These are phyloP conservation scores for Solanum hybrid DNA, from an alignment of 305 asterid species.

Conservation along the genomic window DNA sequence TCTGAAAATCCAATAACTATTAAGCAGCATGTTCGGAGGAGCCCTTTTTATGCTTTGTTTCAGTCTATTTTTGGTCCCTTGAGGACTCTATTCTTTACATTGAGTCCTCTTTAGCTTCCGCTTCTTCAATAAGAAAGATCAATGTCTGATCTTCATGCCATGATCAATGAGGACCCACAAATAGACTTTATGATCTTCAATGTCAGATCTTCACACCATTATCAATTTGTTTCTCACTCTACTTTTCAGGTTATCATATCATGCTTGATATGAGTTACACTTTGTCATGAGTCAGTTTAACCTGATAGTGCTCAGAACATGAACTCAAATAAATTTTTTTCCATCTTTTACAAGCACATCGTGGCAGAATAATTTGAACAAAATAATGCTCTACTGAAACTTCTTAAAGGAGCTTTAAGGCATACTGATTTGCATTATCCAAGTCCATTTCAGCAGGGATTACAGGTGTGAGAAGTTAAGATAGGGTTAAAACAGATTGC, in stretches of 20 bases:
- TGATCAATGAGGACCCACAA: background rate
- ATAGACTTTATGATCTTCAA: background rate
- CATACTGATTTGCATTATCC: constrained; percentile 60
- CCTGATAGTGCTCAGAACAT: background rate
- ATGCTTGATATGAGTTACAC: background rate
- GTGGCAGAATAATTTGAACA: background rate
- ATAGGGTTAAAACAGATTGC: constrained; percentile 57
- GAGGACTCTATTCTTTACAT: background rate
- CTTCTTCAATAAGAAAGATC: background rate
- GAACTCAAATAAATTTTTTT: background rate
- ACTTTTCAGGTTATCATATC: background rate
- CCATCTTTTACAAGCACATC: background rate
- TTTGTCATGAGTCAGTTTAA: background rate
- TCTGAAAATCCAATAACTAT: background rate
- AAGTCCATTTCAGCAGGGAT: constrained; percentile 49
- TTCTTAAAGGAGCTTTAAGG: background rate
- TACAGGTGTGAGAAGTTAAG: constrained; percentile 44
- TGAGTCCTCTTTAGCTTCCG: background rate
- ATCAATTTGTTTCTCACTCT: background rate
- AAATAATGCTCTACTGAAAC: background rate
- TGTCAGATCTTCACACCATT: background rate
- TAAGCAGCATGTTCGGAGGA: background rate
- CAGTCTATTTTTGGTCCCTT: background rate
- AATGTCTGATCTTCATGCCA: background rate
- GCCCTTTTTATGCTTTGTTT: background rate